Evolutionary conservation across 257 asterid genomes (phyloP).

Genomic region (Eustoma russellianum): DNA sequence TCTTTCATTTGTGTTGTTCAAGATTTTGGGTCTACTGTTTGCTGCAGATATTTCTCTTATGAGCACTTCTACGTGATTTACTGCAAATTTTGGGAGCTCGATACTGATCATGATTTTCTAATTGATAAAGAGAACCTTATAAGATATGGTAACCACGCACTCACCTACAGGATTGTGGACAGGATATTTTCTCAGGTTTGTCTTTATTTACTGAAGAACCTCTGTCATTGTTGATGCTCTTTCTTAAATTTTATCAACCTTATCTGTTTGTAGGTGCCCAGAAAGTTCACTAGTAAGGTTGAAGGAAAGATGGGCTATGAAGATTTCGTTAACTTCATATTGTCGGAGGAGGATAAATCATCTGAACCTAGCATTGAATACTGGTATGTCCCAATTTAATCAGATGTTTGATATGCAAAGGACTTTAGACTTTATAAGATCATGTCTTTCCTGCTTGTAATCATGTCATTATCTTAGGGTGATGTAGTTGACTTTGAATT

Average conservation of each 20-base stretch:
- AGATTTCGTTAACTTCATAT: conserved; percentile 92
- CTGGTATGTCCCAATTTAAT: conserved; percentile 45
- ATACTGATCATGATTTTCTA: conserved; percentile 93
- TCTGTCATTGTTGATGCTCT: conserved; percentile 1
- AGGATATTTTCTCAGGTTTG: conserved; percentile 97
- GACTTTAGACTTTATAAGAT: neutral
- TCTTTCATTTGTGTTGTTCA: conserved; percentile 1
- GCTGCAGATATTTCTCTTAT: conserved; percentile 92
- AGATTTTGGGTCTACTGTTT: conserved; percentile 15
- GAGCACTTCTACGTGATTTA: conserved; percentile 99
- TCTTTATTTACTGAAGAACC: conserved; percentile 16
- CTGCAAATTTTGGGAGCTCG: conserved; percentile 99
- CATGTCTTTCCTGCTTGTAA: too few species aligned
- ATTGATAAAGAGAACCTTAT: conserved; percentile 97
- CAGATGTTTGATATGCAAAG: too few species aligned
- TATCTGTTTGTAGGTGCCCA: conserved; percentile 61
- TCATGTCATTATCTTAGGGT: too few species aligned
- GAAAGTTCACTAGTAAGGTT: conserved; percentile 96
- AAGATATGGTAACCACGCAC: conserved; percentile 98
- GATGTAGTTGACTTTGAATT: neutral
- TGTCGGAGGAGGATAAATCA: conserved; percentile 98
- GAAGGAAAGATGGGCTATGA: conserved; percentile 99
- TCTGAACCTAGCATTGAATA: conserved; percentile 97
- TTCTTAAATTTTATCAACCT: conserved; percentile 12
- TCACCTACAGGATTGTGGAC: conserved; percentile 98